phyloP scores from a whole-genome alignment of 2,329 filamentous ascomycete genomes.

The Cladorrhinum sp. region DNA sequence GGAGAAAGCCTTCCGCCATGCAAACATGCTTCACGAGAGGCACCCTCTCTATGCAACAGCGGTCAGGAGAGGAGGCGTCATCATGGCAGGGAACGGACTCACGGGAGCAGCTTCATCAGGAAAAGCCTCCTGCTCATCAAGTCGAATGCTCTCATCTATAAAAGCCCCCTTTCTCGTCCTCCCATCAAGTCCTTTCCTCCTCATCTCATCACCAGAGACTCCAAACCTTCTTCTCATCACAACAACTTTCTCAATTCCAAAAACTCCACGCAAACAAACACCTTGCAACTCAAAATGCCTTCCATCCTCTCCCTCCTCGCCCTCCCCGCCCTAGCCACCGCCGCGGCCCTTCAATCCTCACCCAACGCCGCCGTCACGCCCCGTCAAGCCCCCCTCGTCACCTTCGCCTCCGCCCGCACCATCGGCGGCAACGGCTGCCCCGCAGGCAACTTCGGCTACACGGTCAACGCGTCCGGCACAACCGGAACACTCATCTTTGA shows the following conservation, averaged over 20 bases:
- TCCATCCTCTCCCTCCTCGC: not conserved
- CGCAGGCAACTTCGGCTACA: not conserved
- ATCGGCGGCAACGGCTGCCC: conserved; percentile 1
- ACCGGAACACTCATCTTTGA: not conserved
- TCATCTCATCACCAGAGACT: not conserved
- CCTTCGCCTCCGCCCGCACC: not conserved
- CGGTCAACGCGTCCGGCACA: not conserved
- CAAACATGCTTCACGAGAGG: not conserved
- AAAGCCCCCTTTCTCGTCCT: not conserved
- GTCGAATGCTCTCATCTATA: not conserved
- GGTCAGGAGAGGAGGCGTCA: too few relatives aligned
- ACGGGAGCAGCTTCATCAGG: too few relatives aligned
- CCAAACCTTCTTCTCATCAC: too few relatives aligned
- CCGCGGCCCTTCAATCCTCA: not conserved
- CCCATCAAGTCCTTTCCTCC: not conserved
- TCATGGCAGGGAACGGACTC: too few relatives aligned
- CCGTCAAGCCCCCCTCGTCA: not conserved
- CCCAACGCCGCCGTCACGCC: not conserved
- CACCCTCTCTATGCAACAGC: too few relatives aligned
- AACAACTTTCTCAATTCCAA: too few relatives aligned
- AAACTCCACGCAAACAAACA: too few relatives aligned
- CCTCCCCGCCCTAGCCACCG: not conserved
- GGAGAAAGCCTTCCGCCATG: not conserved
- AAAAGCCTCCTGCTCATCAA: not conserved
- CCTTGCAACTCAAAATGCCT: not conserved